Evolutionary conservation across 2,329 filamentous ascomycete genomes (phyloP), one percentile per base, ranked within the genome.

Genomic region (Fusarium bactridioides): DNA sequence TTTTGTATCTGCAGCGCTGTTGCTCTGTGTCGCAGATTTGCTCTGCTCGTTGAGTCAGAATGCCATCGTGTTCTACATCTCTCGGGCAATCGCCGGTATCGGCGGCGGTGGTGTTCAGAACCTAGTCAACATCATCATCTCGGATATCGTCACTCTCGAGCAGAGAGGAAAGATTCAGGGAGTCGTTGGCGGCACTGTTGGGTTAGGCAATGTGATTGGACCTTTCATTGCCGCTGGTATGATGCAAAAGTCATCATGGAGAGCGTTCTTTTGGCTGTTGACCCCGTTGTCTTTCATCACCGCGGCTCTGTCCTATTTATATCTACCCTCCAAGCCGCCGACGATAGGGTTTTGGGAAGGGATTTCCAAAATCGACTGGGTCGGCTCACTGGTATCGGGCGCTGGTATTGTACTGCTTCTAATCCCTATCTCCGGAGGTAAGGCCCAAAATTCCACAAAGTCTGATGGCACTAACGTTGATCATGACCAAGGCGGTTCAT

Each of bases 121-220:
- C 7, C 33, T 65, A 1, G 4, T 4, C 21, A 65, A 64, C 2
- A 65, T 65, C 2, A 65, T 65, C 5, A 64, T 65, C 1, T 64
- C 59, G 0, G 62, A 65, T 2, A 65, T 65, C 0, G 60, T 64
- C 15, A 56, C 21, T 7, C 47, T 64, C 0, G 59, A 65, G 11
- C 40, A 65, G 9, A 44, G 62, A 5, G 62, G 62, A 3, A 41
- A 64, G 6, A n/a, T 64, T 0, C 62, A 65, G 11, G 62, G 60
- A 3, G 10, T 64, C 0, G 1, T 4, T 18, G 61, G 61, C 3
- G 59, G 10, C 1, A 25, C 12, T 5, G 62, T 65, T 3, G 62
- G 62, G 0, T 7, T 65, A 0, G 62, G 47, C 0, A 65, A 65
- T 5, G 5, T 65, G 0, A 21, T 56, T 0, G 62, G 62, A 21